phyloP scores from a whole-genome alignment of 805 yeast species.

The Metschnikowia kofuensis region DNA sequence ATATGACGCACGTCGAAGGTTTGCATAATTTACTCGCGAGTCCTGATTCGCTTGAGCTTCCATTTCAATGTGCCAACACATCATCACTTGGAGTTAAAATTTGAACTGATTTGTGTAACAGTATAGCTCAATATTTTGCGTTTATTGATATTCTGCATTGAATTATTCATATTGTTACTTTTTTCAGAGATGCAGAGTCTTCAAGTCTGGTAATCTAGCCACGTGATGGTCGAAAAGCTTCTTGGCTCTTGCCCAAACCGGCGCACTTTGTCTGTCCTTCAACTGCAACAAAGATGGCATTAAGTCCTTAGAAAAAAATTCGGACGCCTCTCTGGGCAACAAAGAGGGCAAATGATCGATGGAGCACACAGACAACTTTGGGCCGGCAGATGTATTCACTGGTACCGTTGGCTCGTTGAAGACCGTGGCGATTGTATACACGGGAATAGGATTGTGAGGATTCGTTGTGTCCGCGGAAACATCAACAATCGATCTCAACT shows the following conservation, averaged over 20 bases:
- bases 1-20: background rate
- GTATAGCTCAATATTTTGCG: too few species aligned
- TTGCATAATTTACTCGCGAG: background rate
- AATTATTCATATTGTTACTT: background rate
- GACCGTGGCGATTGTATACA: conserved; percentile 84
- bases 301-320: conserved; percentile 81
- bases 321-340: conserved; percentile 96
- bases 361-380: conserved; percentile 85
- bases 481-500: conserved; percentile 88
- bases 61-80: too few species aligned
- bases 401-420: conserved; percentile 87
- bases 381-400: conserved; percentile 77
- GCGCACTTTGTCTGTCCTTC: conserved; percentile 76
- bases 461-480: conserved; percentile 98
- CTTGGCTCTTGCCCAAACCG: conserved; percentile 92
- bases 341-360: conserved; percentile 96
- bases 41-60: too few species aligned
- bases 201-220: conserved; percentile 48
- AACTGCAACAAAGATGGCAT: conserved; percentile 85
- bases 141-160: too few species aligned
- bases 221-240: conserved; percentile 81
- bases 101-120: too few species aligned
- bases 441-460: conserved; percentile 97
- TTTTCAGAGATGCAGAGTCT: background rate
- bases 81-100: too few species aligned